These are phyloP conservation scores for Blastobotrys americana DNA, from an alignment of 805 yeast genomes.

Conservation along the genomic window DNA sequence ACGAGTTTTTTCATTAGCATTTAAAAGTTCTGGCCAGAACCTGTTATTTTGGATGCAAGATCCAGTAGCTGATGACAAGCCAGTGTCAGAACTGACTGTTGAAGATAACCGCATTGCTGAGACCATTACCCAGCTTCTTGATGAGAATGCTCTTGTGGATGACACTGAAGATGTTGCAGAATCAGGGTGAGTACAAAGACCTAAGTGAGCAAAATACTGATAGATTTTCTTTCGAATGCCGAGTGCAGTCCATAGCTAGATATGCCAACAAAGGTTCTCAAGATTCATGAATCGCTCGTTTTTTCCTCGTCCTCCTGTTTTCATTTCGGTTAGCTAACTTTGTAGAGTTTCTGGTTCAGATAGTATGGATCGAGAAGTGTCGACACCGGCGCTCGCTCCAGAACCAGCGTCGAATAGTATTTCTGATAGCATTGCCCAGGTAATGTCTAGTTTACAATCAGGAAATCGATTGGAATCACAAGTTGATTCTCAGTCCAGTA, in stretches of 20 bases:
- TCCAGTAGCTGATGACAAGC: conserved; percentile 53
- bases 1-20: conserved; percentile 62
- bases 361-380: too few species aligned
- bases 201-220: too few species aligned
- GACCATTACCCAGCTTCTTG: conserved; percentile 44
- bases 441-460: background rate
- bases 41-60: conserved; percentile 68
- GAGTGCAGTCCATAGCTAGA: too few species aligned
- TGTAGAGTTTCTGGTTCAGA: too few species aligned
- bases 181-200: background rate
- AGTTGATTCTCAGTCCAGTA: background rate
- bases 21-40: conserved; percentile 55
- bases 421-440: background rate
- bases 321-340: too few species aligned
- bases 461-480: background rate
- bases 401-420: too few species aligned
- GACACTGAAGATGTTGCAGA: conserved; percentile 18
- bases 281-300: too few species aligned
- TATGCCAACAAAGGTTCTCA: too few species aligned
- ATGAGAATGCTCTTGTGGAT: conserved; percentile 30
- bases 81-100: conserved; percentile 43
- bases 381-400: too few species aligned
- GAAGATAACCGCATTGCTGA: conserved; percentile 47
- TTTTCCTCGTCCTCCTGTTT: too few species aligned
- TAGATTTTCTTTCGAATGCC: too few species aligned